Evolutionary conservation across 768 basidiomycete species (phyloP), one percentile per base, ranked within the genome.

Genomic region (Tricholoma saponaceum): DNA sequence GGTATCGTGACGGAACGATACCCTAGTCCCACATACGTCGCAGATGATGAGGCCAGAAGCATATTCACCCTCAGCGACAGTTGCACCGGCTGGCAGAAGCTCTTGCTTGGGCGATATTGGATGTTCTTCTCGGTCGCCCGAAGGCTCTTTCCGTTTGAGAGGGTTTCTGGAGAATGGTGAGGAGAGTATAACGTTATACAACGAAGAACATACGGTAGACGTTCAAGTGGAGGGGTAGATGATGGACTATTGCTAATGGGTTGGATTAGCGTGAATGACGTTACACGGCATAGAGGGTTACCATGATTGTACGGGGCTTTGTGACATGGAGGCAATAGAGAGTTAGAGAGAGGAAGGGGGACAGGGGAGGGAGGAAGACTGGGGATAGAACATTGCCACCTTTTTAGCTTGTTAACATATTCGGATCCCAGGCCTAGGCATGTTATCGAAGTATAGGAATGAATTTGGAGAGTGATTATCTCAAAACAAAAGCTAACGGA

Each of bases 1-100:
- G 12, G 70, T 68, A 30, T 85, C 84, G 68, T 90, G 87, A 22
- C 87, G 77, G 69, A 89, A 86, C 4, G 86, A 82, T 53, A 91
- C 81, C 12, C 77, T 74, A 22, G 77, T 73, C 9, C 82, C 80
- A 64, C 89, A 91, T 7, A 75, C 73, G 59, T 85, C 83, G 70
- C 89, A 90, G 50, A 79, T 78, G 58, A 91, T 82, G 51, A 78
- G 80, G 18, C 87, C 87, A 0, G 80, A 75, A 64, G 82, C 81
- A 74, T 88, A 89, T 67, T 90, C 88, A 52, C 71, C 72, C 25
- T 64, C 62, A 13, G 59, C 57, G 9, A 47, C 41, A 32, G 55
- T 59, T 5, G 65, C 52, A 1, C 46, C 59, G 20, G 49, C 59
- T 22, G 59, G 58, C 22, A 61, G 51, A 13, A 26, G 4, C n/a